Evolutionary conservation across 768 basidiomycete genomes (phyloP).

Genomic region (Calvatia gigantea): DNA sequence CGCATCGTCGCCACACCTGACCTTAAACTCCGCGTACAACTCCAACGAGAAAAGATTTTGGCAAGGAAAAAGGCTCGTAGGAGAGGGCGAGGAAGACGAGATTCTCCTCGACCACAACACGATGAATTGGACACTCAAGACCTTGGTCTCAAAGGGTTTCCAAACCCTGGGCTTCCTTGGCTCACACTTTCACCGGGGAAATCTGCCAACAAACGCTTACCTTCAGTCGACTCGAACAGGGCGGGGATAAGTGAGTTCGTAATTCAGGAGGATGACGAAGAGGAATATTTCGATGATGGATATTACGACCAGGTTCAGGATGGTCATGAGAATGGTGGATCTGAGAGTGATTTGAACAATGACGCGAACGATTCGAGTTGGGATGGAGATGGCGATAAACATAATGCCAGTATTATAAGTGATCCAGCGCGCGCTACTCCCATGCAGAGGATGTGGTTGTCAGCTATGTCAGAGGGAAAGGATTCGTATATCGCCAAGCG

Average conservation of each 20-base stretch:
- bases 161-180: constrained; percentile 35
- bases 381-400: constrained; percentile 46
- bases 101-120: constrained; percentile 12
- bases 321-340: constrained; percentile 23
- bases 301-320: constrained; percentile 7
- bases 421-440: constrained; percentile 83
- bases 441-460: constrained; percentile 77
- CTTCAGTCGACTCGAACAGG: constrained; percentile 43
- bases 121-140: constrained; percentile 17
- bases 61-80: constrained; percentile 20
- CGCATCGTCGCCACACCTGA: constrained; percentile 76
- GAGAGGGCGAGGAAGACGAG: constrained; percentile 17
- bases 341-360: constrained; percentile 35
- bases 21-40: constrained; percentile 69
- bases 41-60: constrained; percentile 35
- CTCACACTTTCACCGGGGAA: constrained; percentile 52
- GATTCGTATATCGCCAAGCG: constrained; percentile 63
- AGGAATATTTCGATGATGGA: constrained; percentile 25
- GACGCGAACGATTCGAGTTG: constrained; percentile 36
- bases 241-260: constrained; percentile 37
- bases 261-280: constrained; percentile 33
- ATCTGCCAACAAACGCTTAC: constrained; percentile 29
- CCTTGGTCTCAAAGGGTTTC: constrained; percentile 2
- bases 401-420: constrained; percentile 64
- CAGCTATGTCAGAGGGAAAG: constrained; percentile 87